Evolutionary conservation across 139 green algal species (phyloP), one percentile per base, ranked within the genome.

Genomic region (Picochlorum sp.): DNA sequence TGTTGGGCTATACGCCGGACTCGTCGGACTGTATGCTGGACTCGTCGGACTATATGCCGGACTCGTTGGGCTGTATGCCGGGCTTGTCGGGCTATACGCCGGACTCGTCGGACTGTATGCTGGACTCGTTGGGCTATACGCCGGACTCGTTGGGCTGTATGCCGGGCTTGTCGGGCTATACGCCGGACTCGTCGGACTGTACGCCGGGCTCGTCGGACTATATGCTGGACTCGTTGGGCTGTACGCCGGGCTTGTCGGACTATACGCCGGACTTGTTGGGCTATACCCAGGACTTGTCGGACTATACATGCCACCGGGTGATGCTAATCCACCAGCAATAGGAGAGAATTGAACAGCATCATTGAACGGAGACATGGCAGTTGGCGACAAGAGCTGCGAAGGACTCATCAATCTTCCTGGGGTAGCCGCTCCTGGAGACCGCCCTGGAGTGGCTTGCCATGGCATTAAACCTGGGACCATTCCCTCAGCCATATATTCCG

Each of bases 191-290:
- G 81, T 93, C 26, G 83, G 84, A 21, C 56, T 75, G 65, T 87
- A 85, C 1, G 71, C 76, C 8, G 67, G 63, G 20, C 56, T 72
- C 20, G 67, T 69, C 4, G 68, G 62, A 2, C 30, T 63, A 70
- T 81, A 81, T 0, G 67, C 75, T 14, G 79, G 82, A 41, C 34
- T 78, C 0, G 86, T 89, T 0, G 85, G 84, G 8, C 62, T 82
- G 66, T 92, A 94, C 18, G 75, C 71, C 0, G 88, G 90, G 5
- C 61, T 79, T 3, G 81, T 93, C 34, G 83, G 84, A 26, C 57
- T 75, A 64, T 86, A 85, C 24, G 2, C 24, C 1, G 28, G 28
- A 18, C 54, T 71, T 26, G 67, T 68, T 5, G 67, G 61, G 15
- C 26, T 61, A 69, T 82, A 81, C 4, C 66, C 75, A 15, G 79